A percentile compares a stretch with the other conserved stretches of the same genome.
These are phyloP conservation scores for Calonectria pteridis DNA, from an alignment of 2,329 filamentous ascomycete species.

Conservation along the genomic window DNA sequence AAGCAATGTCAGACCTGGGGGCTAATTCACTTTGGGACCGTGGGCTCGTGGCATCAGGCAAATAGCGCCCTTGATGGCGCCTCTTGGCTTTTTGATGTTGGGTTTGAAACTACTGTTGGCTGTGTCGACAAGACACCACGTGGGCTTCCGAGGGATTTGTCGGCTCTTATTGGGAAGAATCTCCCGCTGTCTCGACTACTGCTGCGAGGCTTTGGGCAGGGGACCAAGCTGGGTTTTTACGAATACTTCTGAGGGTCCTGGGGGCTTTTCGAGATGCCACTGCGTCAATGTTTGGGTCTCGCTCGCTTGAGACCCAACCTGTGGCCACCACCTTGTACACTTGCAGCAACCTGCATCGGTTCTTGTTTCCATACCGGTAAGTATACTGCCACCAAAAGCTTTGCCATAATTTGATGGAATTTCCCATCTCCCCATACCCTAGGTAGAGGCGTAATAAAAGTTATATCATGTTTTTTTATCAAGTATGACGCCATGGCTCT, in stretches of 20 bases:
- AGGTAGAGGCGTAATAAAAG: conserved; percentile 48
- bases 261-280: conserved; percentile 49
- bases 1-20: conserved; percentile 68
- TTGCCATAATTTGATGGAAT: conserved; percentile 37
- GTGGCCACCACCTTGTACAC: conserved; percentile 33
- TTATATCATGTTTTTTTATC: conserved; percentile 34
- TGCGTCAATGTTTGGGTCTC: conserved; percentile 24
- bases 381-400: conserved; percentile 43
- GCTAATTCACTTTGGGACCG: conserved; percentile 57
- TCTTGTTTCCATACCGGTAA: conserved; percentile 42
- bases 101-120: conserved; percentile 43
- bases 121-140: conserved; percentile 42
- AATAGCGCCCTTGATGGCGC: conserved; percentile 23
- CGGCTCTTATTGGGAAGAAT: conserved; percentile 49
- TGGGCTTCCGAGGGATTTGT: conserved; percentile 58
- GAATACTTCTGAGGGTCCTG: conserved; percentile 55
- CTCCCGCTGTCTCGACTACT: conserved; percentile 30
- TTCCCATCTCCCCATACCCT: conserved; percentile 26
- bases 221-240: conserved; percentile 49
- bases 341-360: conserved; percentile 18
- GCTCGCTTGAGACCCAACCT: conserved; percentile 9
- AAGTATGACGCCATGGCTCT: conserved; percentile 15
- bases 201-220: conserved; percentile 34
- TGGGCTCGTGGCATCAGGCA: conserved; percentile 54
- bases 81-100: conserved; percentile 51